Evolutionary conservation across 1,284 basidiomycete species (phyloP).

Genomic region (Tremellales sp.): DNA sequence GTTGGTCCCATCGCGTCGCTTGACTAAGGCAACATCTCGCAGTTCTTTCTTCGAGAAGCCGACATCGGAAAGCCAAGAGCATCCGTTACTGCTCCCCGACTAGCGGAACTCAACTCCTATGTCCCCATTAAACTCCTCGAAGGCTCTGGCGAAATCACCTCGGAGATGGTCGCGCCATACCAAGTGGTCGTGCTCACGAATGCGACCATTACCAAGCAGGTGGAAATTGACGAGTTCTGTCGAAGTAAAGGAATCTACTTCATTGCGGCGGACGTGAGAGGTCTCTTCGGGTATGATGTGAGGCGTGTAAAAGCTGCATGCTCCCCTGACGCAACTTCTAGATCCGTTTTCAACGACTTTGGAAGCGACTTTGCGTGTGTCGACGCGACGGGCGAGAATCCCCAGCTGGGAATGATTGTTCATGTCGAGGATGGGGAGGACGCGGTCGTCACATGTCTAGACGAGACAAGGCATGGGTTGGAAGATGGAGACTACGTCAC

Average conservation of each 20-base stretch:
- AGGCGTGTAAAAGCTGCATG: constrained; percentile 15
- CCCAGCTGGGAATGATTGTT: constrained; percentile 91
- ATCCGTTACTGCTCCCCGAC: constrained; percentile 76
- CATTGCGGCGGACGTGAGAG: constrained; percentile 85
- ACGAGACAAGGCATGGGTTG: constrained; percentile 94
- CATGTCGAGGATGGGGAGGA: constrained; percentile 81
- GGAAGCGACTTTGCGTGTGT: constrained; percentile 90
- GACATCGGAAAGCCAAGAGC: constrained; percentile 88
- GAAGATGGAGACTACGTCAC: constrained; percentile 98
- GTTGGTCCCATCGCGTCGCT: background rate
- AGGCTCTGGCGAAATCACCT: constrained; percentile 68
- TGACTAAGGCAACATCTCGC: constrained; percentile 2
- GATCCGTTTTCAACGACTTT: constrained; percentile 94
- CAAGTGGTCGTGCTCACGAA: constrained; percentile 90
- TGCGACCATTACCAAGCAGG: constrained; percentile 70
- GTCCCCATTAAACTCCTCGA: constrained; percentile 83
- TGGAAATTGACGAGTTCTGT: constrained; percentile 94
- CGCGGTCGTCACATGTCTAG: constrained; percentile 90
- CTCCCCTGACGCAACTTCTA: constrained; percentile 37
- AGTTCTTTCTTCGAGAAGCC: constrained; percentile 90
- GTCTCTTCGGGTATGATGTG: constrained; percentile 81
- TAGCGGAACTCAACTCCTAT: constrained; percentile 94
- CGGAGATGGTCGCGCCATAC: constrained; percentile 78
- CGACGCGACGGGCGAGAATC: constrained; percentile 92
- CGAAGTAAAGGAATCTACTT: constrained; percentile 86